A percentile compares a stretch with the other conserved stretches of the same genome.
phyloP scores from a whole-genome alignment of 208 protist genomes.

The Phytomonas serpens region DNA sequence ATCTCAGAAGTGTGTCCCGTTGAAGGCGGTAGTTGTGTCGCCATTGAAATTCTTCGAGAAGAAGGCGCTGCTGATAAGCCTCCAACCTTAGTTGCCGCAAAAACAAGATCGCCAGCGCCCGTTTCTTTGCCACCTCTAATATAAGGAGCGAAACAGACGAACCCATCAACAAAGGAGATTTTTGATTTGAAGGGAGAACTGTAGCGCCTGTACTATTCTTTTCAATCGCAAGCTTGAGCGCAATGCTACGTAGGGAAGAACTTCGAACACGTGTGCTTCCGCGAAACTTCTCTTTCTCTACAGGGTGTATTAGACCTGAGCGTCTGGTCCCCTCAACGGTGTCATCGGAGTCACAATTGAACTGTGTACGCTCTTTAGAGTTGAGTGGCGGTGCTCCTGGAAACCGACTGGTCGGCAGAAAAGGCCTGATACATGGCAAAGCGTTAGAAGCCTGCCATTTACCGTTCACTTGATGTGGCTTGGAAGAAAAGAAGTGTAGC shows the following conservation, averaged over 20 bases:
- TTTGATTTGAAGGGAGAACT: background rate
- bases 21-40: slow-evolving; percentile 54
- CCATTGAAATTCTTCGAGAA: slow-evolving; percentile 32
- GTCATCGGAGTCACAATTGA: slow-evolving; percentile 21
- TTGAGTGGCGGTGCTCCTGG: slow-evolving; percentile 19
- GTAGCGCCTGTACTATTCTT: background rate
- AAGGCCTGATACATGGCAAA: slow-evolving; percentile 8
- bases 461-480: background rate
- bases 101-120: slow-evolving; percentile 47
- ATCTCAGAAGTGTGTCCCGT: slow-evolving; percentile 32
- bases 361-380: slow-evolving; percentile 13
- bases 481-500: slow-evolving; percentile 25
- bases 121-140: slow-evolving; percentile 37
- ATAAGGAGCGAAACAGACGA: slow-evolving; percentile 60
- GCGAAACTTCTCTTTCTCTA: background rate
- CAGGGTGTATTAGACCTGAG: background rate
- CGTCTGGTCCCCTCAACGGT: slow-evolving; percentile 11
- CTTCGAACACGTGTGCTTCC: background rate
- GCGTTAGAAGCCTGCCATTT: background rate
- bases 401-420: slow-evolving; percentile 23
- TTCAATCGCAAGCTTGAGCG: background rate
- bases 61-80: slow-evolving; percentile 17
- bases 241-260: background rate
- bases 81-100: slow-evolving; percentile 50
- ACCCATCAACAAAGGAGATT: background rate